Evolutionary conservation across 2,329 filamentous ascomycete species (phyloP).

Genomic region (Colletotrichum sp.): DNA sequence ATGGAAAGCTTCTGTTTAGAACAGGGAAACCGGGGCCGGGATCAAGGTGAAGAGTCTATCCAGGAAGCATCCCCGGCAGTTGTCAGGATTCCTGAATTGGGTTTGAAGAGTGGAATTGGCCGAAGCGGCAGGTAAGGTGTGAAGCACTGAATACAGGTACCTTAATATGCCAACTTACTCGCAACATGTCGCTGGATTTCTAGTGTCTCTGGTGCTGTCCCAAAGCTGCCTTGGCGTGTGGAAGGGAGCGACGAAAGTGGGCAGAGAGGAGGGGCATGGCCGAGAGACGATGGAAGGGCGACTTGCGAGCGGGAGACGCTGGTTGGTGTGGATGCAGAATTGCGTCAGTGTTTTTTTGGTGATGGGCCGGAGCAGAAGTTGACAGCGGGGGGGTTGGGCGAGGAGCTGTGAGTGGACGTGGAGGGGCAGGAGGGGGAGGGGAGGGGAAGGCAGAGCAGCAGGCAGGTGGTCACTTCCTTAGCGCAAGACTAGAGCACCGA

Average conservation of each 20-base stretch:
- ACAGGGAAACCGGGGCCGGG: not conserved
- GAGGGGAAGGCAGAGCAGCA: not conserved
- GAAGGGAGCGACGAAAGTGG: not conserved
- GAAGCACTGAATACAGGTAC: not conserved
- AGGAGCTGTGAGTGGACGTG: not conserved
- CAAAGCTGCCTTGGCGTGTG: slow-evolving; percentile 3
- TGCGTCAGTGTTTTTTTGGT: slow-evolving; percentile 13
- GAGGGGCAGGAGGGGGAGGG: not conserved
- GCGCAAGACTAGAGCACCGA: not conserved
- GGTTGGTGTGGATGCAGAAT: slow-evolving; percentile 14
- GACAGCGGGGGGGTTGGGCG: slow-evolving; percentile 5
- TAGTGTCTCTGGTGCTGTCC: not conserved
- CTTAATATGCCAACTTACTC: not conserved
- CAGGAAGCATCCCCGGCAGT: slow-evolving; percentile 1
- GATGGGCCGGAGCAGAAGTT: not conserved
- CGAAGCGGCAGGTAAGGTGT: not conserved
- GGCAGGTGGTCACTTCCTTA: not conserved
- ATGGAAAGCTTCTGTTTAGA: not conserved
- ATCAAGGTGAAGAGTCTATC: not conserved
- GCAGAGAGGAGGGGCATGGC: not conserved
- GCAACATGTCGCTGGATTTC: not conserved
- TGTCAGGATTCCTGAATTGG: not conserved
- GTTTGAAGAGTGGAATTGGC: not conserved
- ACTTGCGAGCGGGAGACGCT: not conserved
- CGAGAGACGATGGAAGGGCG: not conserved